Base-by-base conservation (phyloP, 805 yeast genomes). In the Saccharomycopsis babjevae region DNA sequence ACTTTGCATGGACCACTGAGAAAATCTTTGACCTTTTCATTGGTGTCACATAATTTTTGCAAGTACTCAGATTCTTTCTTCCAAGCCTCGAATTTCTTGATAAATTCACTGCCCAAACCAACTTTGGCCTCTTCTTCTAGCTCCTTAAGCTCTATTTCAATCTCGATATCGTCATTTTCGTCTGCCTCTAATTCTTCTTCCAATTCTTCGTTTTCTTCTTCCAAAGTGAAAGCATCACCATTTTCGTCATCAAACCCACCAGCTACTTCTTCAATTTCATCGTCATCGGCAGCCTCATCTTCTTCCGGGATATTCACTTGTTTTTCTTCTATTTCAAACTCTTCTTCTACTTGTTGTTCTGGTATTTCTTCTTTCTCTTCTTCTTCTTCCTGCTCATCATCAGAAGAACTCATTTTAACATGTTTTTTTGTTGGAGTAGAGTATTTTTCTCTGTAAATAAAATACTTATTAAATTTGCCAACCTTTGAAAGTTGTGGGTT, bases 401-500 rank as follows among this genome's bases (percentile, higher is more conserved):
- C 40, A 6, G 57, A 43, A 3, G 55, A 56, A 20, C 52, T 50
- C 58, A 39, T 20, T 38, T 55, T 38, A 6, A 55, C 28, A 59
- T 55, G n/a, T 59, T 59, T 36, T 34, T 61, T 56, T 15, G 25
- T 25, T 42, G 60, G 61, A 40, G 59, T 50, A 5, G 73, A 69
- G 43, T 58, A 59, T 64, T 61, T 70, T 64, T 63, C 64, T 66
- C 71, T 68, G 59, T 66, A 68, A n/a, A 50, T 59, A 32, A 67
- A 67, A 54, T 54, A 71, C 58, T 68, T 72, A 56, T 56, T 64
- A 61, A 61, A 72, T 11, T 63, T 62, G 0, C 56, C 55, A 50
- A 66, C 66, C 22, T 62, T 64, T 56, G 65, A 71, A 62, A 71
- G 67, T 62, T 70, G 72, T 18, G 74, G 74, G 58, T 71, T 69